Evolutionary conservation across 208 protist genomes (phyloP).

Genomic region (Acanthamoeba royreba): DNA sequence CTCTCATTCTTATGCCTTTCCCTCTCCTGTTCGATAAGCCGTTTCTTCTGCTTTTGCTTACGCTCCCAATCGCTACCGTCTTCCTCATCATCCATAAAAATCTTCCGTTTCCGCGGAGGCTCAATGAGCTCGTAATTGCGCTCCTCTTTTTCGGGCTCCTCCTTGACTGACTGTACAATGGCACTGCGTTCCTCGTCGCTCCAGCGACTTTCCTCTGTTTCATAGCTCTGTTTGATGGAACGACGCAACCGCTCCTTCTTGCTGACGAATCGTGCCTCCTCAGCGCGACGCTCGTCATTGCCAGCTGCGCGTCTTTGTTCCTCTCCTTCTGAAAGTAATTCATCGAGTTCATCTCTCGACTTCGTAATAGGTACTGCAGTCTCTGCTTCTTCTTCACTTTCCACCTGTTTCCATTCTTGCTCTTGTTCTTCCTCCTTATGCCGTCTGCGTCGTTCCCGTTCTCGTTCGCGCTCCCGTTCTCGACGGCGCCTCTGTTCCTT

Average conservation of each 20-base stretch:
- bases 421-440: not conserved
- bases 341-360: not conserved
- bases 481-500: not conserved
- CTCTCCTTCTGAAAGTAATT: not conserved
- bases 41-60: not conserved
- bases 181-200: not conserved
- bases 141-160: not conserved
- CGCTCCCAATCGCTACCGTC: not conserved
- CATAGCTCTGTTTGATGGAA: too few species aligned
- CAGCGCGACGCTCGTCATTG: too few species aligned
- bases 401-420: not conserved
- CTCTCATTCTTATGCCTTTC: not conserved
- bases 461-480: not conserved
- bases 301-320: not conserved
- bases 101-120: too few species aligned
- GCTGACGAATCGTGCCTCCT: too few species aligned
- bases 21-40: not conserved
- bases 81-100: not conserved
- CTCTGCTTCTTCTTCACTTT: not conserved
- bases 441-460: not conserved
- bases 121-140: too few species aligned
- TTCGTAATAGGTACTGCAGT: too few species aligned
- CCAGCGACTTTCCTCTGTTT: not conserved
- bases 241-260: too few species aligned
- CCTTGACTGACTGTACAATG: too few species aligned